Evolutionary conservation across 805 yeast genomes (phyloP).

Genomic region (Diddensiella transvaalensis): DNA sequence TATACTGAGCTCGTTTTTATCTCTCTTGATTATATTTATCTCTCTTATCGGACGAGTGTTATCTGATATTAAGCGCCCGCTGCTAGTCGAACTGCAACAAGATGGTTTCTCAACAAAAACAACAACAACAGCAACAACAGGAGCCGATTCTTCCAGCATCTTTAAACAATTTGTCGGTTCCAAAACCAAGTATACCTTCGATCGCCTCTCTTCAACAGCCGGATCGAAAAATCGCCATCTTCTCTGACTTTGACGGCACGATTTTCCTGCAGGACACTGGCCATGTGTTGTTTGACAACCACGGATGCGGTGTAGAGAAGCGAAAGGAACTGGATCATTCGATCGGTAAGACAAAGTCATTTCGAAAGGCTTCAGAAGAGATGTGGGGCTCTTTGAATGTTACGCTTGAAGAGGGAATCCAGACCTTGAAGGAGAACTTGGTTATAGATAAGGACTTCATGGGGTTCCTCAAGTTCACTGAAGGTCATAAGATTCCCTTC

Average conservation of each 20-base stretch:
- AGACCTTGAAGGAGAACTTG: conserved; percentile 34
- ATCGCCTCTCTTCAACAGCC: conserved; percentile 15
- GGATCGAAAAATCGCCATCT: conserved; percentile 19
- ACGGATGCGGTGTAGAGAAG: conserved; percentile 39
- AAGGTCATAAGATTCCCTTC: conserved; percentile 38
- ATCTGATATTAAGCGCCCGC: too few species aligned
- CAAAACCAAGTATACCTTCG: conserved; percentile 16
- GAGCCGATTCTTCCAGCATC: conserved; percentile 10
- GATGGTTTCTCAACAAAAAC: neutral
- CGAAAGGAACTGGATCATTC: conserved; percentile 37
- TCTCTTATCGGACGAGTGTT: too few species aligned
- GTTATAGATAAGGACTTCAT: conserved; percentile 40
- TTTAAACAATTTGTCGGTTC: conserved; percentile 12
- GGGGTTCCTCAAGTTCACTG: conserved; percentile 36
- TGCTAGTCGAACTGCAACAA: neutral
- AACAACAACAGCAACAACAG: conserved; percentile 1
- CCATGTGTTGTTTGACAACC: conserved; percentile 41
- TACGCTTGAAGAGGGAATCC: conserved; percentile 37
- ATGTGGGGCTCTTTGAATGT: conserved; percentile 43
- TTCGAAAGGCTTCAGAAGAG: conserved; percentile 41
- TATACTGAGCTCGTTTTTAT: too few species aligned
- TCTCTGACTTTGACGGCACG: conserved; percentile 42
- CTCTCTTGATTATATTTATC: too few species aligned
- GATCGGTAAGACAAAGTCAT: conserved; percentile 35
- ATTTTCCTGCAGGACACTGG: conserved; percentile 45